Evolutionary conservation across 257 asterid genomes (phyloP).

Genomic region (Solanum sparsipilum): DNA sequence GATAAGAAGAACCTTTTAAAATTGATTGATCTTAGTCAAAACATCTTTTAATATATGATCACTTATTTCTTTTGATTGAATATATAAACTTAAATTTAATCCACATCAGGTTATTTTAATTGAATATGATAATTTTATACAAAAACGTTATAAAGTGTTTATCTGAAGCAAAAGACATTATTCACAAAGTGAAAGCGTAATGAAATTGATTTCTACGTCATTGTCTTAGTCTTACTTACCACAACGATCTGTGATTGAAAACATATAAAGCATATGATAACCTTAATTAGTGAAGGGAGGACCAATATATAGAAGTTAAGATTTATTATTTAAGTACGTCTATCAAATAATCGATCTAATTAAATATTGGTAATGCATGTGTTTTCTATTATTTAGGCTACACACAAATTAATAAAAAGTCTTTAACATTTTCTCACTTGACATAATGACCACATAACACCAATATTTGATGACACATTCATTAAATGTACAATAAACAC

Average conservation of each 20-base stretch:
- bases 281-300: no score
- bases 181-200: no score
- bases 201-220: background rate
- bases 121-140: no score
- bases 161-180: no score
- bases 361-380: no score
- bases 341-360: background rate
- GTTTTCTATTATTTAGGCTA: background rate
- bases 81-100: no score
- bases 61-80: background rate
- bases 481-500: background rate
- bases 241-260: no score
- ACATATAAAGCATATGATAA: no score
- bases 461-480: background rate
- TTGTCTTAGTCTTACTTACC: background rate
- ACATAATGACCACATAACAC: background rate
- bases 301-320: rapidly evolving
- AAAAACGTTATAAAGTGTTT: no score
- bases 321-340: background rate
- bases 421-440: background rate
- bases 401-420: background rate
- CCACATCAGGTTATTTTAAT: background rate
- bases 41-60: background rate
- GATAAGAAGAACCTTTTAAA: background rate
- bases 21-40: background rate